A percentile compares a stretch with the other conserved stretches of the same genome.
Evolutionary conservation across 805 yeast species (phyloP).

Genomic region (Candida boleticola): DNA sequence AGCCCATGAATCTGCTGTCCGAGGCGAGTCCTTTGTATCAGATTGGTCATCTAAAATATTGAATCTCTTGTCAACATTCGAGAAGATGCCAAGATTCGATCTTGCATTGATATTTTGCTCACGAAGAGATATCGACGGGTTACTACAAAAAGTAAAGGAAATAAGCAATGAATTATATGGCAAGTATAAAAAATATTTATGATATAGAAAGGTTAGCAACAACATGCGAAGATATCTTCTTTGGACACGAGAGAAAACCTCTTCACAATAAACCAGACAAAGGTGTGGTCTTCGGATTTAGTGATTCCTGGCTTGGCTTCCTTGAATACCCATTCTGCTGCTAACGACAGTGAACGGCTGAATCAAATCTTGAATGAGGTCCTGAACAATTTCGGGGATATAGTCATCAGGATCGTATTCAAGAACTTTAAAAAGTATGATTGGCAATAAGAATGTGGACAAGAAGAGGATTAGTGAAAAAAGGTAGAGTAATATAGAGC

Average conservation of each 20-base stretch:
- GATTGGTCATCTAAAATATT: slow-evolving; percentile 14
- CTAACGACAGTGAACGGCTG: slow-evolving; percentile 41
- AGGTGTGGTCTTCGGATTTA: too few relatives aligned
- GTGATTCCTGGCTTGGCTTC: slow-evolving; percentile 7
- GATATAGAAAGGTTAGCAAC: slow-evolving; percentile 1
- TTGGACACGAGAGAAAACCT: too few relatives aligned
- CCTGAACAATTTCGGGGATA: slow-evolving; percentile 36
- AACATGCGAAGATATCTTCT: too few relatives aligned
- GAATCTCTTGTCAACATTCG: slow-evolving; percentile 21
- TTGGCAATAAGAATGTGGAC: slow-evolving; percentile 38
- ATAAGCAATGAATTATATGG: neutral
- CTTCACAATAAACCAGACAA: too few relatives aligned
- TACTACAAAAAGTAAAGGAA: slow-evolving; percentile 5
- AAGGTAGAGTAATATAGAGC: slow-evolving; percentile 36
- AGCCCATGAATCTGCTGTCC: slow-evolving; percentile 15
- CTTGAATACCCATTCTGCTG: slow-evolving; percentile 36
- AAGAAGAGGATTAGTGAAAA: slow-evolving; percentile 22
- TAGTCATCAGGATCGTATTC: slow-evolving; percentile 38
- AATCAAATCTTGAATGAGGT: slow-evolving; percentile 24
- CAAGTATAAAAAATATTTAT: slow-evolving; percentile 1
- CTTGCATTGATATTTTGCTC: slow-evolving; percentile 36
- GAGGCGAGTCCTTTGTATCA: neutral
- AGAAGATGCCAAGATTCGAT: slow-evolving; percentile 33
- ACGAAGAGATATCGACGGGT: slow-evolving; percentile 11
- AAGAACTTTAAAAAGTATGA: slow-evolving; percentile 29